These are phyloP conservation scores for Petunia secreta DNA, from an alignment of 257 asterid species.

Conservation along the genomic window DNA sequence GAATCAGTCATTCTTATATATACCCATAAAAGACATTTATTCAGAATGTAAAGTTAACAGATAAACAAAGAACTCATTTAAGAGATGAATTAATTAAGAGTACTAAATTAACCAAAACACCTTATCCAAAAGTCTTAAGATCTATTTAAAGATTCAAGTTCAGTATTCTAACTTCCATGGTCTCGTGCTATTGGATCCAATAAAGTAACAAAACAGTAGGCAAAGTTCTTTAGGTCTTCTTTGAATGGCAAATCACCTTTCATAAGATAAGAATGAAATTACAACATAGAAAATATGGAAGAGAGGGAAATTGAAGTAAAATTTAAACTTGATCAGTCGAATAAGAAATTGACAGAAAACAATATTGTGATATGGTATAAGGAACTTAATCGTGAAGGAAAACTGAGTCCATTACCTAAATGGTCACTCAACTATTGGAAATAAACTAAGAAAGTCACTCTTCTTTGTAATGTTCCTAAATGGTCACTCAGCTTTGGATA, in stretches of 20 bases:
- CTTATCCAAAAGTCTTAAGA: background rate
- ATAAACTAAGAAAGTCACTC: no score
- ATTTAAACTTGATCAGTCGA: background rate
- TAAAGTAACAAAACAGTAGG: background rate
- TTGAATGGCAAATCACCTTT: background rate
- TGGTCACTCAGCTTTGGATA: no score
- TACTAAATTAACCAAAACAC: no score
- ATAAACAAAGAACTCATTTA: background rate
- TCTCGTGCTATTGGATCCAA: background rate
- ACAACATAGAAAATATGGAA: background rate
- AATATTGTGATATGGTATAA: background rate
- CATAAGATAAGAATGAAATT: background rate
- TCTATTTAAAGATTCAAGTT: background rate
- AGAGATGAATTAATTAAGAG: no score
- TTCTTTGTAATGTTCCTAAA: no score
- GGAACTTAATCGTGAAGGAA: background rate
- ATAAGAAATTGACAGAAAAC: background rate
- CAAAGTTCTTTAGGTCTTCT: background rate
- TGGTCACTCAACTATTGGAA: no score
- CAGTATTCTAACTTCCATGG: background rate
- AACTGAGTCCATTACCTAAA: background rate
- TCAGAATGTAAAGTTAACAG: constrained; percentile 4
- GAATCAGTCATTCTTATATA: background rate
- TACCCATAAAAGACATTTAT: background rate
- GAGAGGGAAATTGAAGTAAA: constrained; percentile 2